Percentiles rank a stretch among this genome's conserved stretches.
These are phyloP conservation scores for Excoecaria agallocha DNA, from an alignment of 345 rosid genomes.

Conservation along the genomic window DNA sequence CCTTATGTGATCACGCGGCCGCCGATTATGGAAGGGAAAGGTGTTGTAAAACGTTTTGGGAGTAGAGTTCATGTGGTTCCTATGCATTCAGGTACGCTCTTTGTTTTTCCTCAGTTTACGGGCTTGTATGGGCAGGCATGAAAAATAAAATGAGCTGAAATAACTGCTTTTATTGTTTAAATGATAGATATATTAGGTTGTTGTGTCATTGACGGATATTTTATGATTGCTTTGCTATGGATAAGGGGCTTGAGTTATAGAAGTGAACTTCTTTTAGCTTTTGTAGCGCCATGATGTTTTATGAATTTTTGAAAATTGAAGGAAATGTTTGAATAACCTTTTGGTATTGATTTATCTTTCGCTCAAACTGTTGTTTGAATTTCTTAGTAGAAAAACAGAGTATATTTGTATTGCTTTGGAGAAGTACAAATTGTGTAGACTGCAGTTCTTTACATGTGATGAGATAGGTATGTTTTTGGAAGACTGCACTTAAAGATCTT, in stretches of 20 bases:
- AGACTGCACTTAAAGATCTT: neutral
- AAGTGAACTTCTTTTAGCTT: neutral
- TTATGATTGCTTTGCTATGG: neutral
- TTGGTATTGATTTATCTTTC: neutral
- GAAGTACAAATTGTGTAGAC: neutral
- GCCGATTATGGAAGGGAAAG: constrained; percentile 76
- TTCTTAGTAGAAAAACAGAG: neutral
- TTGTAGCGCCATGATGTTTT: neutral
- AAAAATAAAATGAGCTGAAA: neutral
- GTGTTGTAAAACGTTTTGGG: constrained; percentile 77
- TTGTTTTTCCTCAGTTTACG: neutral
- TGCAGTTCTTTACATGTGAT: constrained; percentile 1
- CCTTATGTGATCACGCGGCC: constrained; percentile 70
- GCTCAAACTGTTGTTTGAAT: neutral
- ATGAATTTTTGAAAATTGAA: neutral
- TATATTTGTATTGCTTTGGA: neutral
- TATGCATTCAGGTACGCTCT: constrained; percentile 75
- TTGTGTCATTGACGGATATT: neutral
- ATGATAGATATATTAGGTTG: neutral
- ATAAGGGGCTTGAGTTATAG: neutral
- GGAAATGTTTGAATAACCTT: neutral
- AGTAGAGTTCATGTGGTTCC: constrained; percentile 71
- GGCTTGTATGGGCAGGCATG: neutral
- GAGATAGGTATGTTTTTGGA: neutral
- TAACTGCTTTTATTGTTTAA: neutral